These are phyloP conservation scores for Obba rivulosa DNA, from an alignment of 768 basidiomycete species.

Conservation along the genomic window DNA sequence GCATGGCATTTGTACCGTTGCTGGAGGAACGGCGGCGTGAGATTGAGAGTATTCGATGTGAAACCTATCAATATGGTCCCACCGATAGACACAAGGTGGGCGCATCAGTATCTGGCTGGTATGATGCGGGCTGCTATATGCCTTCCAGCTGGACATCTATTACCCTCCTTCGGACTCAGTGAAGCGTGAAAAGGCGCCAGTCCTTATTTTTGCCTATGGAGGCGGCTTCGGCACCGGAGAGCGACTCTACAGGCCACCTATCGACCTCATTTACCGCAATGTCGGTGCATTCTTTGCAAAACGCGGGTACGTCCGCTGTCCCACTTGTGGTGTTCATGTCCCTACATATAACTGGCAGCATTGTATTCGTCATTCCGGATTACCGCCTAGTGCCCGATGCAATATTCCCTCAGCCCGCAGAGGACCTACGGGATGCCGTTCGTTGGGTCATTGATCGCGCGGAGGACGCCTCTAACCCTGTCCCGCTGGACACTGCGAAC, in stretches of 20 bases:
- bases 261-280: slow-evolving; percentile 48
- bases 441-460: slow-evolving; percentile 42
- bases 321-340: not conserved
- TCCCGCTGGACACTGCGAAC: slow-evolving; percentile 32
- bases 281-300: slow-evolving; percentile 59
- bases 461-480: not conserved
- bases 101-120: not conserved
- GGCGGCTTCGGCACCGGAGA: slow-evolving; percentile 55
- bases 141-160: slow-evolving; percentile 57
- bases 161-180: slow-evolving; percentile 35
- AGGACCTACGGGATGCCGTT: slow-evolving; percentile 58
- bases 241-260: slow-evolving; percentile 40
- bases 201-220: slow-evolving; percentile 64
- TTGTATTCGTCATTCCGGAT: slow-evolving; percentile 62
- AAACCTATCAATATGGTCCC: slow-evolving; percentile 53
- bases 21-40: slow-evolving; percentile 40
- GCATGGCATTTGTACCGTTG: slow-evolving; percentile 42
- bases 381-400: slow-evolving; percentile 58
- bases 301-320: slow-evolving; percentile 30
- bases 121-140: too few relatives aligned
- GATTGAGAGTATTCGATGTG: slow-evolving; percentile 42
- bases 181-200: slow-evolving; percentile 28
- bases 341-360: slow-evolving; percentile 17
- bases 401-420: slow-evolving; percentile 46
- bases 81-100: slow-evolving; percentile 46